A percentile compares a stretch with the other conserved stretches of the same genome.
phyloP scores from a whole-genome alignment of 2,329 filamentous ascomycete genomes.

The Byssochlamys sp. region DNA sequence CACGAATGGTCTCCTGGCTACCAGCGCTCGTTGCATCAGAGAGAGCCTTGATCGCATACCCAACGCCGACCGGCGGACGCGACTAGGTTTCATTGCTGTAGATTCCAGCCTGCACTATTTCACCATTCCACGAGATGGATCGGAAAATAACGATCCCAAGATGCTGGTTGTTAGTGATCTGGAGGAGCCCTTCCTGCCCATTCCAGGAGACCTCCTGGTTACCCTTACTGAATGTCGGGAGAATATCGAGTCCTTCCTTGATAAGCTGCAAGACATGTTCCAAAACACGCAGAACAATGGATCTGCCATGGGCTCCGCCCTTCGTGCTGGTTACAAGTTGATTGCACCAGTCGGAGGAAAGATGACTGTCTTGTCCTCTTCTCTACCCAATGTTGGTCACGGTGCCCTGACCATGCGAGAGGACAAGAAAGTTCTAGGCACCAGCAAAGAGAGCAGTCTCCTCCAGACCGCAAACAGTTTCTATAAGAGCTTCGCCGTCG shows the following conservation, averaged over 20 bases:
- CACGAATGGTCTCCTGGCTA: conserved; percentile 81
- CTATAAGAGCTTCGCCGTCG: conserved; percentile 97
- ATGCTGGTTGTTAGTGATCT: conserved; percentile 93
- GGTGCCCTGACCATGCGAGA: conserved; percentile 88
- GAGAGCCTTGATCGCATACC: conserved; percentile 94
- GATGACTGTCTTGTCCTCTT: conserved; percentile 81
- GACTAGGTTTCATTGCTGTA: conserved; percentile 88
- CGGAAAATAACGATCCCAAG: conserved; percentile 71
- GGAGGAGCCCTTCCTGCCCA: conserved; percentile 91
- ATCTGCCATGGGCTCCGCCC: conserved; percentile 89
- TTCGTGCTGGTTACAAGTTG: conserved; percentile 87
- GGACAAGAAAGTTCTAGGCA: conserved; percentile 91
- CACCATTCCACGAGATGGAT: conserved; percentile 77
- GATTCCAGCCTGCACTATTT: conserved; percentile 95
- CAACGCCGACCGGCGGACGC: conserved; percentile 87
- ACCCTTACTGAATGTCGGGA: conserved; percentile 78
- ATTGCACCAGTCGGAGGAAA: conserved; percentile 92
- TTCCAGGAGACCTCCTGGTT: conserved; percentile 82
- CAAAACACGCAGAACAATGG: conserved; percentile 80
- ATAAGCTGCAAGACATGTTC: conserved; percentile 92
- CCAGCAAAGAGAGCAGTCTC: conserved; percentile 77
- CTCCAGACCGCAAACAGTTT: conserved; percentile 90
- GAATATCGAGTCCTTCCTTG: conserved; percentile 83
- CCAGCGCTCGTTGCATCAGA: conserved; percentile 81
- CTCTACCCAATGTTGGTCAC: conserved; percentile 77